Evolutionary conservation across 1,284 basidiomycete species (phyloP).

Genomic region (Veloboletus limbatus): DNA sequence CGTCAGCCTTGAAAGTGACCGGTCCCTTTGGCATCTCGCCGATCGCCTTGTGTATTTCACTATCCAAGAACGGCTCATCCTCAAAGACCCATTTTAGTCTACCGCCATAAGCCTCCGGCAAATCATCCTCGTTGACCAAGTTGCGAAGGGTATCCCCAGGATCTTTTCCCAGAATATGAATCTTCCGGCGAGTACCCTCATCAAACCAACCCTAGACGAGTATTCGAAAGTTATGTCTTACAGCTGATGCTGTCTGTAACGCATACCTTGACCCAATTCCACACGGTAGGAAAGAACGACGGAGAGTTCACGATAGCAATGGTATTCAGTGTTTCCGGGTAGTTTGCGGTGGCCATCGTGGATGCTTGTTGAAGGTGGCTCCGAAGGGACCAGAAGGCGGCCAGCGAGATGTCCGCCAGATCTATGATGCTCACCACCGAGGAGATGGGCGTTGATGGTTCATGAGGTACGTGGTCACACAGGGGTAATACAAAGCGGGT

Average conservation of each 20-base stretch:
- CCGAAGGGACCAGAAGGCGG: conserved; percentile 65
- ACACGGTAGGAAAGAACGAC: conserved; percentile 72
- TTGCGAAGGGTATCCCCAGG: conserved; percentile 48
- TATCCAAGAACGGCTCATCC: conserved; percentile 59
- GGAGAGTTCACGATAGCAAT: conserved; percentile 74
- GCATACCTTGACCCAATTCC: conserved; percentile 74
- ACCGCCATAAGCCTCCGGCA: conserved; percentile 69
- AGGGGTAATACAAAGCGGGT: conserved; percentile 59
- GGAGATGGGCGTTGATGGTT: conserved; percentile 54
- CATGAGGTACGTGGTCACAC: conserved; percentile 61
- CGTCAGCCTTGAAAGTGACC: conserved; percentile 46
- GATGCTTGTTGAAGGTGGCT: conserved; percentile 72
- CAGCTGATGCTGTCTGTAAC: not conserved
- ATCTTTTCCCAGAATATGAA: conserved; percentile 62
- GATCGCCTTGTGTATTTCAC: conserved; percentile 40
- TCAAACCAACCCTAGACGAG: conserved; percentile 66
- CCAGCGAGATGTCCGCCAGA: conserved; percentile 56
- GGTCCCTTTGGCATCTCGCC: conserved; percentile 53
- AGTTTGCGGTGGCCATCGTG: conserved; percentile 70
- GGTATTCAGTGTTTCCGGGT: conserved; percentile 69
- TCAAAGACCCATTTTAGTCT: conserved; percentile 64
- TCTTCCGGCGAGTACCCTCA: conserved; percentile 68
- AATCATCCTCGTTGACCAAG: conserved; percentile 52
- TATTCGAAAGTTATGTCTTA: not conserved
- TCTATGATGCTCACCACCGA: conserved; percentile 74